A percentile compares a stretch with the other conserved stretches of the same genome.
Evolutionary conservation across 352 stramenopile species (phyloP).

Genomic region (Phytophthora citrophthora): DNA sequence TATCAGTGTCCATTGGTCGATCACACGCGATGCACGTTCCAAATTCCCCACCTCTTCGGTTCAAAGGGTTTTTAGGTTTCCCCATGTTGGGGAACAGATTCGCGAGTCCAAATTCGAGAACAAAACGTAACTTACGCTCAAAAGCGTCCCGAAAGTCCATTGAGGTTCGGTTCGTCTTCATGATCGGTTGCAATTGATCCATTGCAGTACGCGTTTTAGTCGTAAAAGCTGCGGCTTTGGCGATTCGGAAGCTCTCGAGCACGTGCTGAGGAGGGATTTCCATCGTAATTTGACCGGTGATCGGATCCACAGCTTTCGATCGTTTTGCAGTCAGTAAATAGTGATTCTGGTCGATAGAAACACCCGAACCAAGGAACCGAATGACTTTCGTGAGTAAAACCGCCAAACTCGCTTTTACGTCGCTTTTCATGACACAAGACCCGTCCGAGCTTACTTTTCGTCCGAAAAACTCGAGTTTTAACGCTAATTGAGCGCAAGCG

Average conservation of each 20-base stretch:
- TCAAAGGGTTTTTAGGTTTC: conserved; percentile 37
- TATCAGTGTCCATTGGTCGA: conserved; percentile 52
- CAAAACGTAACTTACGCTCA: conserved; percentile 50
- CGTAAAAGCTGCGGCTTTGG: conserved; percentile 53
- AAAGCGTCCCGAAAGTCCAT: conserved; percentile 57
- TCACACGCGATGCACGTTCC: conserved; percentile 74
- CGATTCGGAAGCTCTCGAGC: conserved; percentile 54
- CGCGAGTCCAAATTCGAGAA: conserved; percentile 63
- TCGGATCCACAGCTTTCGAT: conserved; percentile 37
- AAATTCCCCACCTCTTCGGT: conserved; percentile 32
- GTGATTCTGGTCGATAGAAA: conserved; percentile 72
- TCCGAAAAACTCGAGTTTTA: conserved; percentile 67
- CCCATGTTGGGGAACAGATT: conserved; percentile 68
- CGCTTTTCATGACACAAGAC: conserved; percentile 26
- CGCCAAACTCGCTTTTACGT: conserved; percentile 47
- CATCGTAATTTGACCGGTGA: conserved; percentile 46
- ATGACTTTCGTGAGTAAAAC: conserved; percentile 60
- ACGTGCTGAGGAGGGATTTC: conserved; percentile 52
- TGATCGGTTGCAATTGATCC: conserved; percentile 58
- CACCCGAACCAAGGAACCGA: conserved; percentile 59
- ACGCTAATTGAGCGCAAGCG: conserved; percentile 46
- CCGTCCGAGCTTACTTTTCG: conserved; percentile 25
- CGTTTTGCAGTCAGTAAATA: conserved; percentile 53
- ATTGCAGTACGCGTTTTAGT: conserved; percentile 47
- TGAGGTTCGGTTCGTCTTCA: conserved; percentile 41